Conservation (phyloP, 805 yeast species). For the Torulaspora microellipsoides region DNA sequence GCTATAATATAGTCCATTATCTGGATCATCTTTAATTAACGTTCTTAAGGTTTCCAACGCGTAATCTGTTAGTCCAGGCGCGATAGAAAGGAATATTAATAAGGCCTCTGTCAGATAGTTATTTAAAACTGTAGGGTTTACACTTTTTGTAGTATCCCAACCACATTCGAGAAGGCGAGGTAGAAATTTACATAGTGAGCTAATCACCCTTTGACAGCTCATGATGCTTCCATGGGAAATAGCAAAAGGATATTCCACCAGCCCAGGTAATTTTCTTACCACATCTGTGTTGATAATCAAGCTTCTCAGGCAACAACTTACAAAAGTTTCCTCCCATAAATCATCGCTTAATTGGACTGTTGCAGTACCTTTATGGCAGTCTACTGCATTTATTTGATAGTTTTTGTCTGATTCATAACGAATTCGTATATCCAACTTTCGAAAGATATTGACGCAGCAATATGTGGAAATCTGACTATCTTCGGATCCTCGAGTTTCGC, state of each 20-base stretch:
- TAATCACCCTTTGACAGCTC: conserved; percentile 33
- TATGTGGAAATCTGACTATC: conserved; percentile 41
- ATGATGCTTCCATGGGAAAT: conserved; percentile 28
- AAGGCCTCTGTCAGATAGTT: conserved; percentile 54
- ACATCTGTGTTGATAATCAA: conserved; percentile 49
- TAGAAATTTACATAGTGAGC: conserved; percentile 40
- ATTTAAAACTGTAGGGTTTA: conserved; percentile 37
- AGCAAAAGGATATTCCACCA: conserved; percentile 46
- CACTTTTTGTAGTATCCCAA: conserved; percentile 30
- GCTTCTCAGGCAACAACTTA: conserved; percentile 53
- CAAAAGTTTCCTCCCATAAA: conserved; percentile 60
- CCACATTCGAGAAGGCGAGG: conserved; percentile 49
- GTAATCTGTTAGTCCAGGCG: conserved; percentile 20
- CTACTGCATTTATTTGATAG: conserved; percentile 29
- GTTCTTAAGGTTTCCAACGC: conserved; percentile 19
- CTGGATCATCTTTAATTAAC: conserved; percentile 15
- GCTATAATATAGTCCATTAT: conserved; percentile 24
- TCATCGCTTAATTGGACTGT: conserved; percentile 30
- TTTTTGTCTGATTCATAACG: conserved; percentile 38
- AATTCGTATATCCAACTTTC: conserved; percentile 69
- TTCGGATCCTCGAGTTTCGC: conserved; percentile 11
- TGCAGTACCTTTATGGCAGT: conserved; percentile 34
- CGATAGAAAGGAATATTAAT: conserved; percentile 20
- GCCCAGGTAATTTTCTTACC: conserved; percentile 54
- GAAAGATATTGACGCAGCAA: conserved; percentile 70